Evolutionary conservation across 2,329 filamentous ascomycete genomes (phyloP).

Genomic region (Paecilomyces variotii): DNA sequence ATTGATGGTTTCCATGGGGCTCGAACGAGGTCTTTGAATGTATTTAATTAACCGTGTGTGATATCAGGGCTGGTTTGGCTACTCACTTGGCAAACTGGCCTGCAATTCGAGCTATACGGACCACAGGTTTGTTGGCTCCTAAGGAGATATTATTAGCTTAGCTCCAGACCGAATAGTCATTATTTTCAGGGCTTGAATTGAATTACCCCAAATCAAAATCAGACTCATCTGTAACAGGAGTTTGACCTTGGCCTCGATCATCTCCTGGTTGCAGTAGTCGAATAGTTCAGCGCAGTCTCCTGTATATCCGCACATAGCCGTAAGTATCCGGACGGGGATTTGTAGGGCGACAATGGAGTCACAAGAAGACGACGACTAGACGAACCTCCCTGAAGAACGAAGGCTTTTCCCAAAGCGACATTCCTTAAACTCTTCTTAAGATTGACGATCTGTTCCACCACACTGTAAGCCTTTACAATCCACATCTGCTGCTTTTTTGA

Average conservation of each 20-base stretch:
- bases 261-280: conserved; percentile 82
- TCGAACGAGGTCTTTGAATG: conserved; percentile 60
- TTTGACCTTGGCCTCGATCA: conserved; percentile 95
- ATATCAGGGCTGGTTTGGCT: background rate
- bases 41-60: background rate
- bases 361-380: background rate
- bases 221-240: conserved; percentile 94
- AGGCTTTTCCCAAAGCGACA: conserved; percentile 83
- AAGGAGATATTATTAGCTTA: background rate
- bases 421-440: conserved; percentile 73
- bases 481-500: background rate
- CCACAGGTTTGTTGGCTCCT: conserved; percentile 65
- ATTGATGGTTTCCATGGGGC: conserved; percentile 72
- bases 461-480: conserved; percentile 7
- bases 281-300: conserved; percentile 92
- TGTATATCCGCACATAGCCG: conserved; percentile 7
- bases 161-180: background rate
- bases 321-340: conserved; percentile 76
- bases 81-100: conserved; percentile 83
- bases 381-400: conserved; percentile 80
- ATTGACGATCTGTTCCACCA: conserved; percentile 52
- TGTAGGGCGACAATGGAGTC: conserved; percentile 55
- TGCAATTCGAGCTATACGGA: conserved; percentile 91
- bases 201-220: conserved; percentile 75
- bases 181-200: conserved; percentile 45